Evolutionary conservation across 1,284 basidiomycete genomes (phyloP).

Genomic region (Vanrija humicola): DNA sequence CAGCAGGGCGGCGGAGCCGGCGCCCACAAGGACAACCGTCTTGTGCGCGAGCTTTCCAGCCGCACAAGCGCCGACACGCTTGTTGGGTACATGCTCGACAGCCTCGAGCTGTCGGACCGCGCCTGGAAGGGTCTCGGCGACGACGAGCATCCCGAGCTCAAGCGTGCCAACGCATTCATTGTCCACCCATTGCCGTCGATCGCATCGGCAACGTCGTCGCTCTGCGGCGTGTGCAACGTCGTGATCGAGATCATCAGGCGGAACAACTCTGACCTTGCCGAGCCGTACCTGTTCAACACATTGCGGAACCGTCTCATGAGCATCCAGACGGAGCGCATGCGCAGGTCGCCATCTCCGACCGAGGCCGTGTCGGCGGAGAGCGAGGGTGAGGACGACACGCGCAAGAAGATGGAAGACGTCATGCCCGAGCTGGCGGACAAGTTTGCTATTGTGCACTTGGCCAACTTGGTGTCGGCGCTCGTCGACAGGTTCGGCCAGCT

Average conservation of each 20-base stretch:
- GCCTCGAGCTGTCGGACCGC: slow-evolving; percentile 53
- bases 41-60: slow-evolving; percentile 85
- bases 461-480: slow-evolving; percentile 74
- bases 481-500: slow-evolving; percentile 67
- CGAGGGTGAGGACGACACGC: slow-evolving; percentile 56
- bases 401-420: slow-evolving; percentile 69
- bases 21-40: slow-evolving; percentile 60
- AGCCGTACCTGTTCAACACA: slow-evolving; percentile 96
- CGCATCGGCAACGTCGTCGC: slow-evolving; percentile 78
- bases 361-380: slow-evolving; percentile 8
- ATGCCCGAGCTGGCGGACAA: slow-evolving; percentile 83
- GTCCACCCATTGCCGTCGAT: slow-evolving; percentile 57
- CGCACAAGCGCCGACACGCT: slow-evolving; percentile 69
- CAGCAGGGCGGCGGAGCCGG: slow-evolving; percentile 46
- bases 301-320: slow-evolving; percentile 84
- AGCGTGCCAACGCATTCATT: slow-evolving; percentile 36
- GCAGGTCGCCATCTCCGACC: not conserved
- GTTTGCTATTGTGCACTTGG: slow-evolving; percentile 88
- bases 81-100: slow-evolving; percentile 73
- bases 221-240: slow-evolving; percentile 82
- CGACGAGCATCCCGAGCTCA: slow-evolving; percentile 15
- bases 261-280: slow-evolving; percentile 98
- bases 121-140: slow-evolving; percentile 29
- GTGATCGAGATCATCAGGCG: slow-evolving; percentile 95
- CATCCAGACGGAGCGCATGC: slow-evolving; percentile 46